Conservation (phyloP, 768 basidiomycete genomes). For the Phaeotremella fagi region DNA sequence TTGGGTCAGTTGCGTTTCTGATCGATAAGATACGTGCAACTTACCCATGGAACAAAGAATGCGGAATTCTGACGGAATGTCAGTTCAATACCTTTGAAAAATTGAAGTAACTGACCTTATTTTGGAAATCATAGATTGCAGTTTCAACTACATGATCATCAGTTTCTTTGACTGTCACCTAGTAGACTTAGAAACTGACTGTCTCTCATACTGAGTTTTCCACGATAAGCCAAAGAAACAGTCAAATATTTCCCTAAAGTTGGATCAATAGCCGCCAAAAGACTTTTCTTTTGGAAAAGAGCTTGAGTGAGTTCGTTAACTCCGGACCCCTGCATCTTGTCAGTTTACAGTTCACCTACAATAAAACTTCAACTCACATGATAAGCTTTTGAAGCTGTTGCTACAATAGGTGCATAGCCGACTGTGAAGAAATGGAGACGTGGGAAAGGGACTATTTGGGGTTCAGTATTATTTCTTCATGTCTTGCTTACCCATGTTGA, state of each 20-base stretch:
- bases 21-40: neutral
- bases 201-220: constrained; percentile 41
- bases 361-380: constrained; percentile 24
- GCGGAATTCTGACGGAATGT: constrained; percentile 23
- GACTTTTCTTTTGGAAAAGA: constrained; percentile 31
- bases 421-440: constrained; percentile 99
- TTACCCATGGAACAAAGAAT: constrained; percentile 42
- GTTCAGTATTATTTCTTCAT: neutral
- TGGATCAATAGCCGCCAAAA: constrained; percentile 42
- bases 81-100: neutral
- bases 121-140: constrained; percentile 34
- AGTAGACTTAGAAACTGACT: constrained; percentile 12
- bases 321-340: constrained; percentile 23
- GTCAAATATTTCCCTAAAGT: constrained; percentile 43
- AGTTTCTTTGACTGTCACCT: neutral
- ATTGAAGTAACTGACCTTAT: constrained; percentile 15
- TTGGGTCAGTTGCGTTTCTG: too few relatives aligned
- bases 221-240: constrained; percentile 42
- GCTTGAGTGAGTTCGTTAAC: constrained; percentile 38
- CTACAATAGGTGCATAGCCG: constrained; percentile 57
- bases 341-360: too few relatives aligned
- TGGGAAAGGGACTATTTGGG: constrained; percentile 79
- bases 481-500: constrained; percentile 41
- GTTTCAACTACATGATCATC: constrained; percentile 25
- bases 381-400: constrained; percentile 21